Percentiles rank a stretch among this genome's conserved stretches.
Conservation (phyloP, 441 rosid species). For the Adansonia rubrostipa region DNA sequence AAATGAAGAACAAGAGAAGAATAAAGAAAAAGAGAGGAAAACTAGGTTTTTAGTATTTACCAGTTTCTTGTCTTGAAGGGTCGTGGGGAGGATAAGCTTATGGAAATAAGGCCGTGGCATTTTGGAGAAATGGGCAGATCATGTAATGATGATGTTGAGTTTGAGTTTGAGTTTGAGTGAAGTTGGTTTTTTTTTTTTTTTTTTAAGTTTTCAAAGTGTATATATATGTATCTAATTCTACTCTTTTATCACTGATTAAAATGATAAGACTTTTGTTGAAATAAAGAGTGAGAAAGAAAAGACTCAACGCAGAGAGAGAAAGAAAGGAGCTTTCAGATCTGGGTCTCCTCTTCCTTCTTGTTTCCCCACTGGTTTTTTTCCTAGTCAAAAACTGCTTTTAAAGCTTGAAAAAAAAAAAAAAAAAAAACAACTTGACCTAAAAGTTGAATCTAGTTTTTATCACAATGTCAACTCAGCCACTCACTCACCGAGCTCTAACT, state of each 20-base stretch:
- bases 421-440: slow-evolving; percentile 40
- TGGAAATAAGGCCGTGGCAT: slow-evolving; percentile 96
- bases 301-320: not conserved
- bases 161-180: slow-evolving; percentile 22
- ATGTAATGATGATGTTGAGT: slow-evolving; percentile 25
- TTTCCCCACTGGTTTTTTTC: slow-evolving; percentile 31
- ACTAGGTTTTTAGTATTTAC: slow-evolving; percentile 44
- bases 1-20: not conserved
- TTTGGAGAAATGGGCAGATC: slow-evolving; percentile 32
- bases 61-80: slow-evolving; percentile 77
- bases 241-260: not conserved
- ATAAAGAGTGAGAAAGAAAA: not conserved
- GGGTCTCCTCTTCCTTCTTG: slow-evolving; percentile 28
- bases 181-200: not conserved
- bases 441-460: slow-evolving; percentile 35
- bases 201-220: slow-evolving; percentile 16
- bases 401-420: slow-evolving; percentile 15
- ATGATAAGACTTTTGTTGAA: slow-evolving; percentile 31
- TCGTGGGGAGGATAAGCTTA: slow-evolving; percentile 78
- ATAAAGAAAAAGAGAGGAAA: not conserved
- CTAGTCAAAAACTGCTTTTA: slow-evolving; percentile 41
- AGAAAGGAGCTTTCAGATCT: slow-evolving; percentile 51
- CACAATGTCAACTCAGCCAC: not conserved
- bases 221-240: not conserved
- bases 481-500: slow-evolving; percentile 20